Conservation (phyloP, 306 rosid species). For the Trifolium repens region DNA sequence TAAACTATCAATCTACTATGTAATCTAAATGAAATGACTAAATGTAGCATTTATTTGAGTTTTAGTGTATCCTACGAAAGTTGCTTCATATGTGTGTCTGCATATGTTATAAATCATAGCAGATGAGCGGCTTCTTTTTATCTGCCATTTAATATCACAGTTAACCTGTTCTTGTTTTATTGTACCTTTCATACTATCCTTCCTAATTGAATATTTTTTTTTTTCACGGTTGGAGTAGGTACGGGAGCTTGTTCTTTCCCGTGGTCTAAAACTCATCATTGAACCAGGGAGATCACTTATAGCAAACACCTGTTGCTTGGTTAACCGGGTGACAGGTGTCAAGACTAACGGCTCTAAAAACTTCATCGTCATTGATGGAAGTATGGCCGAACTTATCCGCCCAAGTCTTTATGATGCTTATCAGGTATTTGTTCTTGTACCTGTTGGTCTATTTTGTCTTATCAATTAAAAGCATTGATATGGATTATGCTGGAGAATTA, state of each 20-base stretch:
- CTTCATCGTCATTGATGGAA: conserved; percentile 90
- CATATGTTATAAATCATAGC: no score
- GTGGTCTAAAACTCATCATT: conserved; percentile 84
- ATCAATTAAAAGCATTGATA: neutral
- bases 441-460: conserved; percentile 5
- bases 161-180: conserved; percentile 4
- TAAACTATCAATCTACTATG: no score
- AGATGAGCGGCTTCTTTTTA: conserved; percentile 1
- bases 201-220: conserved; percentile 13
- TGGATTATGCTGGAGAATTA: neutral
- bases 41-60: neutral
- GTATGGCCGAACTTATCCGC: conserved; percentile 98
- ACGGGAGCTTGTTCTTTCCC: conserved; percentile 77
- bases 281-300: conserved; percentile 98
- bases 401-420: conserved; percentile 97
- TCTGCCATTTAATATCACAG: neutral
- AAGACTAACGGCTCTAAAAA: conserved; percentile 95
- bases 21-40: no score
- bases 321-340: conserved; percentile 91
- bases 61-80: no score
- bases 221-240: conserved; percentile 56
- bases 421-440: conserved; percentile 62
- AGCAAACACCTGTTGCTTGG: conserved; percentile 91
- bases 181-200: neutral
- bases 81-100: no score